These are phyloP conservation scores for Hymenoscyphus infarciens DNA, from an alignment of 2,329 filamentous ascomycete species.

Conservation along the genomic window DNA sequence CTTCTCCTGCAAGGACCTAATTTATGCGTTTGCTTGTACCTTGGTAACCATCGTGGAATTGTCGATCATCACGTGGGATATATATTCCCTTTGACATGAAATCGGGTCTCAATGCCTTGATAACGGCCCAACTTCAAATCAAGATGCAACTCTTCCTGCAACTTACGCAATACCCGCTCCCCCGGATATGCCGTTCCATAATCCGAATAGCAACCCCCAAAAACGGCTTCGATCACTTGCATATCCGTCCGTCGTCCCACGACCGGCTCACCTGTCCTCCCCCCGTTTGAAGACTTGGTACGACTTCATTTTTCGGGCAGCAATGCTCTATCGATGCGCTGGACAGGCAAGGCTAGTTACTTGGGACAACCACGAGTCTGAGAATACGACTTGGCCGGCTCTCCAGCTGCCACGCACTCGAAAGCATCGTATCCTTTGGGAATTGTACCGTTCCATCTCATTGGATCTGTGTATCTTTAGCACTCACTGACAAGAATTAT, in stretches of 20 bases:
- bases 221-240: slow-evolving; percentile 11
- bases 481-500: background rate
- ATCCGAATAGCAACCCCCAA: background rate
- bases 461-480: slow-evolving; percentile 15
- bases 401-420: slow-evolving; percentile 31
- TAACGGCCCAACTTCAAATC: slow-evolving; percentile 7
- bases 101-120: slow-evolving; percentile 6
- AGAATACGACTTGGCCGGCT: slow-evolving; percentile 29
- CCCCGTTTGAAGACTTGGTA: slow-evolving; percentile 14
- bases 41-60: background rate
- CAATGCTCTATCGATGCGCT: slow-evolving; percentile 32
- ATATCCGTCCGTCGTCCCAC: slow-evolving; percentile 17
- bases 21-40: background rate
- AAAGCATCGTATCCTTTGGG: slow-evolving; percentile 10
- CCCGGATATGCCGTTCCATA: slow-evolving; percentile 4
- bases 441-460: slow-evolving; percentile 1
- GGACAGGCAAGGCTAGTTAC: slow-evolving; percentile 28
- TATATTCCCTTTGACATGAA: background rate
- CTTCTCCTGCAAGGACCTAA: background rate
- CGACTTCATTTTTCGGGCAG: slow-evolving; percentile 26
- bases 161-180: background rate
- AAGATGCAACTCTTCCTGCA: slow-evolving; percentile 2
- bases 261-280: slow-evolving; percentile 11
- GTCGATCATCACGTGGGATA: slow-evolving; percentile 7
- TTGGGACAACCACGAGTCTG: slow-evolving; percentile 17